Conservation (phyloP, 2,329 filamentous ascomycete genomes). For the Dactylellina sp. region DNA sequence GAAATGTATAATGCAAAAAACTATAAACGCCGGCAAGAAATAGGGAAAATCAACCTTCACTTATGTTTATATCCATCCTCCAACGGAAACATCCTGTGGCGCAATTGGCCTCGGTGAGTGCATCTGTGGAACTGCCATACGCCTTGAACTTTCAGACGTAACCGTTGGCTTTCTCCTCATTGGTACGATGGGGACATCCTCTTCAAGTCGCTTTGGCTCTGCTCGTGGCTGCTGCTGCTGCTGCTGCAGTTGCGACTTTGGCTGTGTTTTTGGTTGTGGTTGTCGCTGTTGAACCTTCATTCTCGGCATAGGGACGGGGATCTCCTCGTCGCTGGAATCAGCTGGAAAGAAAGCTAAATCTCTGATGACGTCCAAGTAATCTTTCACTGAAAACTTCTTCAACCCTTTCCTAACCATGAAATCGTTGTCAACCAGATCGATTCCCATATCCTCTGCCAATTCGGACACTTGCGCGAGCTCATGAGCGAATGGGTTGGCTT, state of each 20-base stretch:
- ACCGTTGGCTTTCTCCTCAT: constrained; percentile 37
- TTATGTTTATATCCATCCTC: constrained; percentile 46
- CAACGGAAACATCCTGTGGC: constrained; percentile 32
- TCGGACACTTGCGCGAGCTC: constrained; percentile 94
- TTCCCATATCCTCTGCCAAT: constrained; percentile 80
- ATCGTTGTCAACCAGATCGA: constrained; percentile 72
- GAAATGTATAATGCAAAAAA: constrained; percentile 1
- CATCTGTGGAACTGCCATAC: constrained; percentile 13
- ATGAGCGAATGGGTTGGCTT: constrained; percentile 81
- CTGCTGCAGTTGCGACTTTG: not conserved
- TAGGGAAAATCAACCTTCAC: constrained; percentile 1
- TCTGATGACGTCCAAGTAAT: constrained; percentile 82
- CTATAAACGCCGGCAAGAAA: constrained; percentile 10
- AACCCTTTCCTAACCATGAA: constrained; percentile 78
- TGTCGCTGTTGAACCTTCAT: not conserved
- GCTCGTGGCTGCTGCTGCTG: not conserved
- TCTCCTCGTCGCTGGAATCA: constrained; percentile 19
- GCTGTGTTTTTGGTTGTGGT: not conserved
- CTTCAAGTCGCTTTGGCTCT: not conserved
- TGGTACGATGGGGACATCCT: constrained; percentile 22
- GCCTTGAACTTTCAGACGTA: constrained; percentile 16
- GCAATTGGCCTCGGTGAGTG: constrained; percentile 27
- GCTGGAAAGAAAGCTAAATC: constrained; percentile 45
- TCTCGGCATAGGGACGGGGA: not conserved
- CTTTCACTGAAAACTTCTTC: constrained; percentile 78